Percentiles rank a stretch among this genome's conserved stretches.
Conservation (phyloP, 768 basidiomycete genomes). For the Trametes punicea region DNA sequence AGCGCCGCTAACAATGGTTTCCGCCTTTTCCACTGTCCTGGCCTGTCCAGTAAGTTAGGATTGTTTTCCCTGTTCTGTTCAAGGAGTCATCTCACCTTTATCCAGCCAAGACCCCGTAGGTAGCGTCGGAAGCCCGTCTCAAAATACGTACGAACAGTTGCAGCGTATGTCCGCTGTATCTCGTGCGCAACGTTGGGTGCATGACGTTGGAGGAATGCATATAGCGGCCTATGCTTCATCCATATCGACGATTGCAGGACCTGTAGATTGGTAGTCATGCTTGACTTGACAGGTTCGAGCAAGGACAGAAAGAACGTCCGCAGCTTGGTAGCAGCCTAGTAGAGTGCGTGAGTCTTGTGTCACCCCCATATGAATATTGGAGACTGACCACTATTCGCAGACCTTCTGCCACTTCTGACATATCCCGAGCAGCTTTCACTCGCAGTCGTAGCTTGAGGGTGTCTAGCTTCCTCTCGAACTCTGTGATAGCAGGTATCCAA, state of each 20-base stretch:
- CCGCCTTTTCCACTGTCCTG: conserved; percentile 66
- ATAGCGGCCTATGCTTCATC: conserved; percentile 79
- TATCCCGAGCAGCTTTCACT: conserved; percentile 82
- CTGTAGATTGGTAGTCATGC: conserved; percentile 89
- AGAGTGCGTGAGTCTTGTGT: no score
- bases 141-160: conserved; percentile 83
- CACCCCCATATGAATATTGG: no score
- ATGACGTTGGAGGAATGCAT: conserved; percentile 80
- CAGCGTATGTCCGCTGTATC: conserved; percentile 82
- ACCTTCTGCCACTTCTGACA: conserved; percentile 82
- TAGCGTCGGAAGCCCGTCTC: conserved; percentile 96
- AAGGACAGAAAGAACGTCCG: conserved; percentile 82
- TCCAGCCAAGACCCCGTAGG: conserved; percentile 70
- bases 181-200: conserved; percentile 80
- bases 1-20: conserved; percentile 52
- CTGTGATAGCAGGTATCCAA: conserved; percentile 82
- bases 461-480: conserved; percentile 74
- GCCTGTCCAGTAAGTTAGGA: conserved; percentile 38
- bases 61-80: neutral
- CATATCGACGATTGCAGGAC: conserved; percentile 86
- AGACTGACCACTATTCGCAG: conserved; percentile 83
- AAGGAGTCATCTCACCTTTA: conserved; percentile 53
- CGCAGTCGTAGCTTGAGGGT: conserved; percentile 68
- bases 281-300: conserved; percentile 76
- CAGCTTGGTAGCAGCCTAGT: conserved; percentile 84